Percentiles rank a stretch among this genome's conserved stretches.
Conservation (phyloP, 208 protist genomes). For the Jaenimonas drosophilae region DNA sequence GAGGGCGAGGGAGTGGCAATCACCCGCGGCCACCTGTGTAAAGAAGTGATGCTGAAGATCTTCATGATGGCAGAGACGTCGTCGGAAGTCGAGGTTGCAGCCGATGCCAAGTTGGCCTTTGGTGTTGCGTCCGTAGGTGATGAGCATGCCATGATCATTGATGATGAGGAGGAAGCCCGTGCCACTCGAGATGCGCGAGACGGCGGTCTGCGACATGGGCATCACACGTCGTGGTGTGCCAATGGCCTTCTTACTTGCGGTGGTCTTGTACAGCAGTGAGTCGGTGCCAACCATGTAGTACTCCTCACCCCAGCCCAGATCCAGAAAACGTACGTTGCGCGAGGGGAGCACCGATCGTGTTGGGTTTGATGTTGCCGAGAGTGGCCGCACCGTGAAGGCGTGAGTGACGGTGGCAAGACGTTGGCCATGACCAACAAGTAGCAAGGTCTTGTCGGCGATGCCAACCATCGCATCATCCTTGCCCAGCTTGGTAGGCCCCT, state of each 20-base stretch:
- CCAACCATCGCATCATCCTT: slow-evolving; percentile 51
- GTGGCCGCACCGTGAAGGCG: slow-evolving; percentile 63
- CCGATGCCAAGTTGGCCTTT: slow-evolving; percentile 83
- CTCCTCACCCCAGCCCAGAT: slow-evolving; percentile 73
- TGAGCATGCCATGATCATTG: slow-evolving; percentile 80
- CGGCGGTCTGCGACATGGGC: slow-evolving; percentile 55
- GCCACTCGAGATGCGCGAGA: slow-evolving; percentile 71
- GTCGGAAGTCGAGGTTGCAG: slow-evolving; percentile 40
- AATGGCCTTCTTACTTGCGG: slow-evolving; percentile 44
- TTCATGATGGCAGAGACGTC: slow-evolving; percentile 47
- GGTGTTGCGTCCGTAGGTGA: slow-evolving; percentile 69
- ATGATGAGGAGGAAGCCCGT: slow-evolving; percentile 74
- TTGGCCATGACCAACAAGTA: slow-evolving; percentile 60
- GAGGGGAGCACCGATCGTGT: slow-evolving; percentile 67
- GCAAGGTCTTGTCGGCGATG: slow-evolving; percentile 52
- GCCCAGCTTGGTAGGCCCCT: slow-evolving; percentile 35
- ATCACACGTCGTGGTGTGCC: slow-evolving; percentile 81
- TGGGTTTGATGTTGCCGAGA: slow-evolving; percentile 63
- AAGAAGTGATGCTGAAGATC: slow-evolving; percentile 64
- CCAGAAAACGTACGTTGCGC: slow-evolving; percentile 62
- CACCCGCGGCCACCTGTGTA: slow-evolving; percentile 73
- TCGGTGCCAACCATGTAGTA: slow-evolving; percentile 85
- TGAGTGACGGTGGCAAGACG: slow-evolving; percentile 64
- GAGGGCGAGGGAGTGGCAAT: slow-evolving; percentile 74
- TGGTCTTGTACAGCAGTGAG: slow-evolving; percentile 79